phyloP scores from a whole-genome alignment of 495 filamentous ascomycete species.

The Podospora sp. region DNA sequence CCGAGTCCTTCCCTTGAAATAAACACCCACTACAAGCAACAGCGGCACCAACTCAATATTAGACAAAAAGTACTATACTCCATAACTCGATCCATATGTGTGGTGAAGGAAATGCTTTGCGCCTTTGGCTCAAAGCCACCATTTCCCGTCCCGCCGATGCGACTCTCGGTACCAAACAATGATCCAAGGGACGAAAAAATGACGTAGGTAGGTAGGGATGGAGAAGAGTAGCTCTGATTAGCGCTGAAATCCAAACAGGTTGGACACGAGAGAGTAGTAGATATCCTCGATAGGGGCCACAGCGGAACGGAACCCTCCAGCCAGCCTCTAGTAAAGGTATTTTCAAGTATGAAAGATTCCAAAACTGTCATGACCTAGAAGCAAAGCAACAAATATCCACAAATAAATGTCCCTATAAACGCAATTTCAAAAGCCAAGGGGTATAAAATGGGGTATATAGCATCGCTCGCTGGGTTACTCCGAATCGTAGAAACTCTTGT shows the following conservation, averaged over 20 bases:
- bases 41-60: no score
- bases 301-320: not conserved
- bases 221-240: not conserved
- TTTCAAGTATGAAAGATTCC: no score
- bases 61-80: no score
- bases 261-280: not conserved
- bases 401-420: constrained; percentile 3
- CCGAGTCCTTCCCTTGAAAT: no score
- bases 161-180: not conserved
- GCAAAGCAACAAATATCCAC: constrained; percentile 9
- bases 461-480: not conserved
- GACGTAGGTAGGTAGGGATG: not conserved
- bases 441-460: not conserved
- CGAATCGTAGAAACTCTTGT: constrained; percentile 15
- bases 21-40: not conserved
- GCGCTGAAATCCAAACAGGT: not conserved
- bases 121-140: not conserved
- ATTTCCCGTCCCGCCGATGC: not conserved
- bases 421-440: not conserved
- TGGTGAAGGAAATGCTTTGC: not conserved
- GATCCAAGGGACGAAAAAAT: not conserved
- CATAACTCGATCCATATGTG: not conserved
- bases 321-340: not conserved
- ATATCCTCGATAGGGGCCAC: not conserved
- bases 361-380: not conserved